Evolutionary conservation across 306 rosid genomes (phyloP).

Genomic region (Prunus davidiana): DNA sequence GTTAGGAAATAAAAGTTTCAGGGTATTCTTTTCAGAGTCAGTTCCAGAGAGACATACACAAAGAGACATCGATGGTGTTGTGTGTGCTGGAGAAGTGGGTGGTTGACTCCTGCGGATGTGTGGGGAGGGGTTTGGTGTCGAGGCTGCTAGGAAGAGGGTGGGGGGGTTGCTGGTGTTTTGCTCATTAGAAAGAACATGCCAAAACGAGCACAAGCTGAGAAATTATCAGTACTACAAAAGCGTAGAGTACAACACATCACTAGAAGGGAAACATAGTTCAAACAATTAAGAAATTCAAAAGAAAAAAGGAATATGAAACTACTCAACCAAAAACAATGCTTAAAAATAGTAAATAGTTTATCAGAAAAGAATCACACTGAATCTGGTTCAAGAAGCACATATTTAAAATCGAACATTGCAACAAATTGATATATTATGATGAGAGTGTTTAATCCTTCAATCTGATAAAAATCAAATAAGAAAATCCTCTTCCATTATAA

Average conservation of each 20-base stretch:
- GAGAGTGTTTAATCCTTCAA: conserved; percentile 15
- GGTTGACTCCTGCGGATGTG: too few species aligned
- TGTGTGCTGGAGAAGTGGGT: too few species aligned
- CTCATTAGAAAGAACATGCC: not conserved
- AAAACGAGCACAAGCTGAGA: not conserved
- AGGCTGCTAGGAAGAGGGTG: too few species aligned
- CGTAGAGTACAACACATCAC: not conserved
- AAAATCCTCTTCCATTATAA: conserved; percentile 19
- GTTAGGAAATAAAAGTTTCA: too few species aligned
- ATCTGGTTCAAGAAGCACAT: conserved; percentile 10
- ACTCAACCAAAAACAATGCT: conserved; percentile 11
- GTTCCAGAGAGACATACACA: too few species aligned
- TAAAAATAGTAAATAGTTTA: not conserved
- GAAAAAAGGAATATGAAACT: not conserved
- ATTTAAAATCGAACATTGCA: conserved; percentile 12
- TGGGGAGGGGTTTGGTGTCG: too few species aligned
- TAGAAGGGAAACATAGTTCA: not conserved
- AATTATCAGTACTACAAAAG: not conserved
- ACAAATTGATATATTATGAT: conserved; percentile 5
- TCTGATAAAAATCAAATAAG: conserved; percentile 6
- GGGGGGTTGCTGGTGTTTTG: too few species aligned
- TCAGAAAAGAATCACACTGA: not conserved
- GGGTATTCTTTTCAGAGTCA: too few species aligned
- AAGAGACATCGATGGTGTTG: too few species aligned
- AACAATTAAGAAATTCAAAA: not conserved